Conservation (phyloP, 2,329 filamentous ascomycete genomes). For the Epichloe bromicola region DNA sequence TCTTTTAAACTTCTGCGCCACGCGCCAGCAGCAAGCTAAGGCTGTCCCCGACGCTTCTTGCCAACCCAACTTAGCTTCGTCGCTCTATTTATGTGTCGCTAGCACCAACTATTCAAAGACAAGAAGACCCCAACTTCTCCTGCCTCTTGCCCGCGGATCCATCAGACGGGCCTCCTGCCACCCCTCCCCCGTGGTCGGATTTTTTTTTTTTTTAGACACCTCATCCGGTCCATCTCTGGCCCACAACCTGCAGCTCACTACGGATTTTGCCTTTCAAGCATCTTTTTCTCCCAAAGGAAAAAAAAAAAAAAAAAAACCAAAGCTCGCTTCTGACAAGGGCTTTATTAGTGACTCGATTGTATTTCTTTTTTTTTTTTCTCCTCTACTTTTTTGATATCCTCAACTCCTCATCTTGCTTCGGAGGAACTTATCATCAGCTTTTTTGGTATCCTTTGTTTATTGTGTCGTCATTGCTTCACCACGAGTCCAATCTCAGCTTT, state of each 20-base stretch:
- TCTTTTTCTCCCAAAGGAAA: background rate
- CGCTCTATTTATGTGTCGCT: background rate
- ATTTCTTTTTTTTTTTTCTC: background rate
- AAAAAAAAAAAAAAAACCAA: background rate
- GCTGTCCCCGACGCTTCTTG: background rate
- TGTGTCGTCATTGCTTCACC: background rate
- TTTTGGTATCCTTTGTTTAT: background rate
- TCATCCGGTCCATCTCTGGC: background rate
- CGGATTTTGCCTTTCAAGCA: background rate
- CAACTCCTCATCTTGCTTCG: background rate
- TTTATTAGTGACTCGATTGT: background rate
- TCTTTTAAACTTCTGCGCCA: slow-evolving; percentile 4
- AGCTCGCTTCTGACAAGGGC: background rate
- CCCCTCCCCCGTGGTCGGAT: too few species aligned
- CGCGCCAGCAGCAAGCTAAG: slow-evolving; percentile 3
- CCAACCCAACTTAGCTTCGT: background rate
- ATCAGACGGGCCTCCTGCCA: too few species aligned
- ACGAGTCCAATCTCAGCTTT: background rate
- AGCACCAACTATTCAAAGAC: background rate
- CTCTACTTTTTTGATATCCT: background rate
- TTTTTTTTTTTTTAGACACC: background rate
- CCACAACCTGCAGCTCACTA: background rate
- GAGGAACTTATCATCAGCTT: background rate
- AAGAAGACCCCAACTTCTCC: background rate
- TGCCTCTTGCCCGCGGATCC: background rate